Evolutionary conservation across 2,329 filamentous ascomycete genomes (phyloP), one percentile per base, ranked within the genome.

Genomic region (Verticillium alfalfae): DNA sequence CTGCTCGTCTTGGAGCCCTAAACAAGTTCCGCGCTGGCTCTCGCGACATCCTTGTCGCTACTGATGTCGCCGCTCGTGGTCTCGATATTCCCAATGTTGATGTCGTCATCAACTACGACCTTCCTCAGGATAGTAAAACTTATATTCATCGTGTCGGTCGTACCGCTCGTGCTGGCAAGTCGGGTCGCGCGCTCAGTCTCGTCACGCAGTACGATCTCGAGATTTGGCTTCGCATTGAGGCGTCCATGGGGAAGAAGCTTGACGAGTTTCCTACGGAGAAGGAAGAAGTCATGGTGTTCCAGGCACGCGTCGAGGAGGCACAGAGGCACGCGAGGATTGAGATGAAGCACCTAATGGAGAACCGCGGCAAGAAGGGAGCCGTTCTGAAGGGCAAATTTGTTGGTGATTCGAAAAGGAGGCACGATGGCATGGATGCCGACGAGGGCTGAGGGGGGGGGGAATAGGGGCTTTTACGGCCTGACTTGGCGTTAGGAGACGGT

Each of bases 41-140:
- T n/a, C 84, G 93, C 52, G 87, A 96, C 66, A 94, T 99, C 45
- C 84, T 99, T 4, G 90, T 97, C 3, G 93, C 93, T 12, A 97
- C 93, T 0, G 93, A 97, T 73, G 92, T 97, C n/a, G 93, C 93
- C 1, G 91, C 93, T 1, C 88, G 93, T 72, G 94, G 93, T 81
- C 82, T 97, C 7, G 93, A 97, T 79, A 96, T 97, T 56, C 93
- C 93, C 13, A 89, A 87, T n/a, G 93, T 97, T 13, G 92, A 96
- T 66, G 78, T 94, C 0, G 91, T 97, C 2, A 74, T 97, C 66
- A 97, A 97, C 76, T 91, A 88, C 67, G 93, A 97, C 70, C 77
- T 97, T 2, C 92, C 93, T 0, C 84, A 87, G 34, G 92, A 96
- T 75, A 91, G 86, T 68, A 96, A 96, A 76, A 97, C 93, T 0